Percentiles rank a stretch among this genome's conserved stretches.
Conservation (phyloP, 2,329 filamentous ascomycete species). For the Aureobasidium lini region DNA sequence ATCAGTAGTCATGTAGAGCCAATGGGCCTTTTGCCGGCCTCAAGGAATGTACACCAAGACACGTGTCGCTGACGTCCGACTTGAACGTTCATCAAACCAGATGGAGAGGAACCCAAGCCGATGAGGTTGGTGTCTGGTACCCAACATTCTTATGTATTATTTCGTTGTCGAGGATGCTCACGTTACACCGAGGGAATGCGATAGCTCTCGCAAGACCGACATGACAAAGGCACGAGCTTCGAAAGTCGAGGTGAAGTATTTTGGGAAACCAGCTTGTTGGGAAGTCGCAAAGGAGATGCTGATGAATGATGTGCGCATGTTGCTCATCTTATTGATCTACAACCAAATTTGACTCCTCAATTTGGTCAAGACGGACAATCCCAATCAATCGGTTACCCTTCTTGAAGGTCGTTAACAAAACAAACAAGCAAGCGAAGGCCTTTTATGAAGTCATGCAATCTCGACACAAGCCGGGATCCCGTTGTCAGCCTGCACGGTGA, state of each 20-base stretch:
- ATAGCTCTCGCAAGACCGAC: no score
- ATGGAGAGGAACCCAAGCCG: no score
- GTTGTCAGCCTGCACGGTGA: background rate
- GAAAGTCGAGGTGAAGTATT: background rate
- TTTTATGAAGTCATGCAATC: constrained; percentile 10
- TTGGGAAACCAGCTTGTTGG: background rate
- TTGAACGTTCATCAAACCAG: no score
- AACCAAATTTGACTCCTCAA: background rate
- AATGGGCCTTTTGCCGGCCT: no score
- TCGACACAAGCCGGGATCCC: background rate
- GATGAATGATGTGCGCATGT: background rate
- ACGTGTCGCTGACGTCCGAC: no score
- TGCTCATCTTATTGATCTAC: constrained; percentile 10
- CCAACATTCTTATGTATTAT: no score
- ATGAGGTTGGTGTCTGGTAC: no score
- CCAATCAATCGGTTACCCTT: constrained; percentile 1
- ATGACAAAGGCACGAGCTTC: no score
- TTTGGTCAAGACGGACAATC: background rate
- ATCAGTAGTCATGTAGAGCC: no score
- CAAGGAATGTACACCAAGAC: no score
- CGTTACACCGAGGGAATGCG: no score
- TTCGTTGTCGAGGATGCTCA: no score
- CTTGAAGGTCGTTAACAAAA: background rate
- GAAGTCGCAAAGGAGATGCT: background rate
- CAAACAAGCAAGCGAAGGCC: constrained; percentile 5